Percentiles rank a stretch among this genome's conserved stretches.
Evolutionary conservation across 148 eudicot genomes (phyloP).

Genomic region (Rhododendron molle): DNA sequence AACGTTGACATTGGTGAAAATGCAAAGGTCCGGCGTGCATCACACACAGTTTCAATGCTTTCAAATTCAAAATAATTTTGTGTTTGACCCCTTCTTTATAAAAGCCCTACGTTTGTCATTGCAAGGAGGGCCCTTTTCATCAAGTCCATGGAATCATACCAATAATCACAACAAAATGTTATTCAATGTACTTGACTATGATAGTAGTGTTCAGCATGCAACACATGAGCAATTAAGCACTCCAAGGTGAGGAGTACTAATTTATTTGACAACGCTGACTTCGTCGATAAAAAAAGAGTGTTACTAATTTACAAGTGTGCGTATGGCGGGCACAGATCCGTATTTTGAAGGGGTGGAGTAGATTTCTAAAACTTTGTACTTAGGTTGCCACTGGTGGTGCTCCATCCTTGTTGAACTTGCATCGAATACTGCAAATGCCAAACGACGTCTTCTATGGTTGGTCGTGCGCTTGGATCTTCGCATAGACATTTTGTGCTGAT

Average conservation of each 20-base stretch:
- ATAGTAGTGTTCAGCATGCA: no score
- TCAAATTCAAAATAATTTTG: neutral
- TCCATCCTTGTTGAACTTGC: slow-evolving; percentile 95
- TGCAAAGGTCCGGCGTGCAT: neutral
- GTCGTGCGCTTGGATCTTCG: slow-evolving; percentile 57
- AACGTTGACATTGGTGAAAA: neutral
- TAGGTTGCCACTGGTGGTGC: slow-evolving; percentile 86
- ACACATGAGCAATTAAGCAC: neutral
- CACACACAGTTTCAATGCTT: neutral
- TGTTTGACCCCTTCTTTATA: neutral
- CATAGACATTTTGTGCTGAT: slow-evolving; percentile 61
- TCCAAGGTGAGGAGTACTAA: no score
- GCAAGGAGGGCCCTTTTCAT: neutral
- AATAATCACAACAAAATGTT: neutral
- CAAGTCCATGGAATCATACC: neutral
- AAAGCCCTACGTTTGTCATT: neutral
- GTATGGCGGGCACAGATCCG: neutral
- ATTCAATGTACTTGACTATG: neutral
- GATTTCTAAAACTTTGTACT: slow-evolving; percentile 29
- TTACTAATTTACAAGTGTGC: neutral
- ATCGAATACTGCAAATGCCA: slow-evolving; percentile 94
- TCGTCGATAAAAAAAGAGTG: neutral
- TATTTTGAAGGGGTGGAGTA: no score
- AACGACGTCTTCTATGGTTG: slow-evolving; percentile 80
- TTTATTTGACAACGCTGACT: neutral